A percentile compares a stretch with the other conserved stretches of the same genome.
phyloP scores from a whole-genome alignment of 495 filamentous ascomycete species.

The Aspergillus affinis region DNA sequence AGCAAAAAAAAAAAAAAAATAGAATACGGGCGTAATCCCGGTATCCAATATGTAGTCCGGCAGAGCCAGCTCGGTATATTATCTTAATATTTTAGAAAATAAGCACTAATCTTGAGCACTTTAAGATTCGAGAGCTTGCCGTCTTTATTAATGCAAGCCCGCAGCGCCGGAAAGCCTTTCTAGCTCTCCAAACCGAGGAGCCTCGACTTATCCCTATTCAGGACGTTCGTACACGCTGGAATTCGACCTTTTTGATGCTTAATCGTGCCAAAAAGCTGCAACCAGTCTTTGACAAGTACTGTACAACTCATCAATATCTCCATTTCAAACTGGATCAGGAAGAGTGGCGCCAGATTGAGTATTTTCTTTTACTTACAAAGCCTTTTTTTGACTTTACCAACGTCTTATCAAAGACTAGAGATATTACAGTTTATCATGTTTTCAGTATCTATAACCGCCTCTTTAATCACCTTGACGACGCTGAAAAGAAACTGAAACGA shows the following conservation, averaged over 20 bases:
- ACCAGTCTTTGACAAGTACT: background rate
- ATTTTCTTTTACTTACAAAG: slow-evolving; percentile 12
- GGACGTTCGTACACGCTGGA: background rate
- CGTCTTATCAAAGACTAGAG: slow-evolving; percentile 10
- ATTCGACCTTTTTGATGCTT: background rate
- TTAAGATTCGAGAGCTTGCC: background rate
- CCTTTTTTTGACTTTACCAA: slow-evolving; percentile 18
- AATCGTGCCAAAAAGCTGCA: background rate
- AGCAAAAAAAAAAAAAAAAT: background rate
- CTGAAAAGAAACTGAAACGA: background rate
- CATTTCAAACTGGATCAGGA: slow-evolving; percentile 6
- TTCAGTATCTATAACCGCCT: background rate
- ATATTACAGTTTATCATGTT: slow-evolving; percentile 17
- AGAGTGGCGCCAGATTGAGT: slow-evolving; percentile 24
- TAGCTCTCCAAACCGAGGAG: background rate
- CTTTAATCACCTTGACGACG: slow-evolving; percentile 4
- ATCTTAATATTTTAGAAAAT: too few relatives aligned
- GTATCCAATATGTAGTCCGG: background rate
- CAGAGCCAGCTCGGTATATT: background rate
- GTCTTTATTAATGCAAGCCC: background rate
- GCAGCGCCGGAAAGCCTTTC: background rate
- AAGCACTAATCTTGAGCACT: too few relatives aligned
- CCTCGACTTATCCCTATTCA: background rate
- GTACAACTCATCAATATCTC: background rate
- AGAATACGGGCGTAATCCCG: background rate